Evolutionary conservation across 169 alveolate genomes (phyloP).

Genomic region (Cryptosporidium sp.): DNA sequence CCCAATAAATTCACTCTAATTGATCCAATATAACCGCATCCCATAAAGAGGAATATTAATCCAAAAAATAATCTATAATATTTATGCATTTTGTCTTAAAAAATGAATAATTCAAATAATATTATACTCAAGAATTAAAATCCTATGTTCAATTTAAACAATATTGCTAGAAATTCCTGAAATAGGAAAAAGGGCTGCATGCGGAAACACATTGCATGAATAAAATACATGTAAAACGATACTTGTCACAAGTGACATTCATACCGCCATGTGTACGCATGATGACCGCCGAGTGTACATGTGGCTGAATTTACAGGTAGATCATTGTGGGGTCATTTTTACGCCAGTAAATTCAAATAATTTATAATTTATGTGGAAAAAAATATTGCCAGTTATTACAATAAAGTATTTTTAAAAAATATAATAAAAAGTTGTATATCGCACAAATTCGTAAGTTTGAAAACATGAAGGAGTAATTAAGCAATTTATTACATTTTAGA

Average conservation of each 20-base stretch:
- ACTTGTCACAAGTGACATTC: slow-evolving; percentile 1
- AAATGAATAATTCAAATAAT: neutral
- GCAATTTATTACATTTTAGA: neutral
- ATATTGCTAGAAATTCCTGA: neutral
- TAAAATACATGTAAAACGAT: slow-evolving; percentile 37
- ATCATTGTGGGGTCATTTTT: slow-evolving; percentile 74
- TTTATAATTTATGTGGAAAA: slow-evolving; percentile 27
- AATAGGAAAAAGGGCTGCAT: neutral
- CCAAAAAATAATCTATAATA: neutral
- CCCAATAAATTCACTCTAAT: slow-evolving; percentile 45
- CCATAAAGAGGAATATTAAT: neutral
- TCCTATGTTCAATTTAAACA: neutral
- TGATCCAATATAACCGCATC: neutral
- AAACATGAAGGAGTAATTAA: neutral
- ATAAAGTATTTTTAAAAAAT: neutral
- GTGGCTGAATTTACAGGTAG: slow-evolving; percentile 75
- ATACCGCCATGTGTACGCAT: slow-evolving; percentile 33
- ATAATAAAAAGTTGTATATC: slow-evolving; percentile 13
- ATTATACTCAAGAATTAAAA: neutral
- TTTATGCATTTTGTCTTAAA: slow-evolving; percentile 26
- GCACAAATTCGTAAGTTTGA: slow-evolving; percentile 16
- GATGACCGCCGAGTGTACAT: slow-evolving; percentile 71
- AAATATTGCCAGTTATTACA: slow-evolving; percentile 20
- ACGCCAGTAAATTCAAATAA: slow-evolving; percentile 62
- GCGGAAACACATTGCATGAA: neutral